These are phyloP conservation scores for Corrigiola litoralis DNA, from an alignment of 179 eudicot genomes.

Conservation along the genomic window DNA sequence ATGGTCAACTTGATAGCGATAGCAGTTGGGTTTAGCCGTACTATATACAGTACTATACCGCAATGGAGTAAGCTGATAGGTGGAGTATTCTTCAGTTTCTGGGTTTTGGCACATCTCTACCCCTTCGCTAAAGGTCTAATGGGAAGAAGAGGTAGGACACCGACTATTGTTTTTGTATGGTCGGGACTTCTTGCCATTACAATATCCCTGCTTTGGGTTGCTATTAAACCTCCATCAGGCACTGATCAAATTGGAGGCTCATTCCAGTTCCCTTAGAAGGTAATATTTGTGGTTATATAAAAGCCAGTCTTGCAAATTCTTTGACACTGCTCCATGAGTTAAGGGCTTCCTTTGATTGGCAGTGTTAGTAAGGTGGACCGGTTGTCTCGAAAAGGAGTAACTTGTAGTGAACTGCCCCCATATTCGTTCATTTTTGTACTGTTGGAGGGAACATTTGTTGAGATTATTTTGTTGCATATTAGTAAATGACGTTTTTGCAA, in stretches of 20 bases:
- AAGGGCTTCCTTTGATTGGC: background rate
- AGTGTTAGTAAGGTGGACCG: background rate
- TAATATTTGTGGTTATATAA: background rate
- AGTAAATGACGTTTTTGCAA: background rate
- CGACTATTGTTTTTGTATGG: conserved; percentile 90
- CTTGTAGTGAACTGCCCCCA: conserved; percentile 2
- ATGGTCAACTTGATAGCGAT: conserved; percentile 76
- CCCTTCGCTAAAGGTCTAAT: conserved; percentile 90
- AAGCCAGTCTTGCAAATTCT: conserved; percentile 19
- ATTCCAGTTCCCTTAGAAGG: conserved; percentile 73
- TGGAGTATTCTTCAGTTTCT: conserved; percentile 89
- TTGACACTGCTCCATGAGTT: conserved; percentile 15
- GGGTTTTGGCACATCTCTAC: conserved; percentile 93
- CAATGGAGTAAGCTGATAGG: conserved; percentile 89
- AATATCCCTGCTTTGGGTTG: conserved; percentile 83
- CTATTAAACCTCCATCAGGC: conserved; percentile 75
- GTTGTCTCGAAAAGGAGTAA: conserved; percentile 2
- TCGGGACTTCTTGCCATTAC: conserved; percentile 84
- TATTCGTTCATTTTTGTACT: conserved; percentile 29
- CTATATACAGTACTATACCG: conserved; percentile 77
- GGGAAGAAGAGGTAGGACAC: conserved; percentile 91
- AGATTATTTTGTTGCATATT: conserved; percentile 7
- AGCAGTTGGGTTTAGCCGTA: conserved; percentile 83
- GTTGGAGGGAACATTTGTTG: conserved; percentile 6
- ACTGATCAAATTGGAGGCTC: conserved; percentile 82